Evolutionary conservation across 257 asterid species (phyloP), one percentile per base, ranked within the genome.

Genomic region (Cynanchum wilfordii): DNA sequence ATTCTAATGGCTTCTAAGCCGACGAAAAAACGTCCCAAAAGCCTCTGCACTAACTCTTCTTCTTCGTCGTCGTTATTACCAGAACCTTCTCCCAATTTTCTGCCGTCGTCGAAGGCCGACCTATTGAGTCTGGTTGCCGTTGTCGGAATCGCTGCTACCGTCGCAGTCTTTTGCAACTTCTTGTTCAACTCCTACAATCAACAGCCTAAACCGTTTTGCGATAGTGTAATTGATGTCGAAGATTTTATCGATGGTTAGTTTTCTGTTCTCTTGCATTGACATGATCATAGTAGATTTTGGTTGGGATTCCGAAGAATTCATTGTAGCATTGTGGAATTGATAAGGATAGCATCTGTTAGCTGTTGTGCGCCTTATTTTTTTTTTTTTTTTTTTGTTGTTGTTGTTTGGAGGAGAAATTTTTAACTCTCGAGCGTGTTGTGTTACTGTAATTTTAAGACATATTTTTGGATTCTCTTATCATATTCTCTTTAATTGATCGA

Each of bases 141-240:
- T 40, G 78, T 90, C 70, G 77, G 86, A 45, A 74, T 89, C 76
- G 95, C 98, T 65, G 78, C 88, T 30, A 77, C 84, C 73, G 92
- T 92, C 51, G 97, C 91, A 1, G 68, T 83, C 47, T 73, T 80
- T 38, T 90, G 91, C 75, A 84, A 87, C 80, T 82, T 82, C 68
- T 67, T 89, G 6, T 73, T 83, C 72, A 49, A 75, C 13, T 83
- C 72, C 50, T 70, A 84, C 77, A 80, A 80, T 76, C 85, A 69
- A 29, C 90, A 82, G 55, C 83, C 78, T 3, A 85, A 76, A 67
- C 96, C 89, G 79, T 90, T 92, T 71, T 92, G 96, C 82, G 88
- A 86, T 25, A 68, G 74, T 20, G 74, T 67, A 63, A 36, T 72
- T 3, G 87, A 79, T n/a, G 59, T 70, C 70, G 86, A 80, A 38